phyloP scores from a whole-genome alignment of 2,329 filamentous ascomycete species.

The Talaromyces sp. region DNA sequence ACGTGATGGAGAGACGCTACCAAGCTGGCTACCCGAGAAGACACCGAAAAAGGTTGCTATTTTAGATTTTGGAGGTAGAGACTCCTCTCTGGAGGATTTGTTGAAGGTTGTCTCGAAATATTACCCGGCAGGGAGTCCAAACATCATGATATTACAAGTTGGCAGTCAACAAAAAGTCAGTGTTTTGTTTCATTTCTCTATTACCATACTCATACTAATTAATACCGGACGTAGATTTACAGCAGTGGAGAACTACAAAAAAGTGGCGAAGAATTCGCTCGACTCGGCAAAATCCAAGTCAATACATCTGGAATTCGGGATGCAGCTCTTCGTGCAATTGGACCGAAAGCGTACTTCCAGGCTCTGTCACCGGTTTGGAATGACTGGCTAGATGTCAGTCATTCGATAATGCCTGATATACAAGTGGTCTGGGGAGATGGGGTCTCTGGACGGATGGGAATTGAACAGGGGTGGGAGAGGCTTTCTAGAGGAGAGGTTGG shows the following conservation, averaged over 20 bases:
- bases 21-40: constrained; percentile 9
- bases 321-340: neutral
- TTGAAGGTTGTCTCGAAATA: constrained; percentile 1
- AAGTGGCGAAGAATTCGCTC: neutral
- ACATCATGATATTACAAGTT: neutral
- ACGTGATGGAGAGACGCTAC: neutral
- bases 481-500: neutral
- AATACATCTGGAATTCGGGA: neutral
- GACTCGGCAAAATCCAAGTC: neutral
- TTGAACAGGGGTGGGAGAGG: neutral
- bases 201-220: neutral
- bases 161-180: neutral
- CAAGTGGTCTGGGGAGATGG: neutral
- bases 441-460: neutral
- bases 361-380: neutral
- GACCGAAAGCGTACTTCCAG: neutral
- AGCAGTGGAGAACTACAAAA: neutral
- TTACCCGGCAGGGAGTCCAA: neutral
- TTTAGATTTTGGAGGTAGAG: constrained; percentile 15
- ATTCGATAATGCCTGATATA: neutral
- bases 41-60: constrained; percentile 13
- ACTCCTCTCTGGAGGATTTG: constrained; percentile 1
- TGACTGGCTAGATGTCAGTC: neutral
- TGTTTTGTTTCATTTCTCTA: neutral
- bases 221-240: neutral